Conservation (phyloP, 441 rosid species). For the Syzygium malaccense region DNA sequence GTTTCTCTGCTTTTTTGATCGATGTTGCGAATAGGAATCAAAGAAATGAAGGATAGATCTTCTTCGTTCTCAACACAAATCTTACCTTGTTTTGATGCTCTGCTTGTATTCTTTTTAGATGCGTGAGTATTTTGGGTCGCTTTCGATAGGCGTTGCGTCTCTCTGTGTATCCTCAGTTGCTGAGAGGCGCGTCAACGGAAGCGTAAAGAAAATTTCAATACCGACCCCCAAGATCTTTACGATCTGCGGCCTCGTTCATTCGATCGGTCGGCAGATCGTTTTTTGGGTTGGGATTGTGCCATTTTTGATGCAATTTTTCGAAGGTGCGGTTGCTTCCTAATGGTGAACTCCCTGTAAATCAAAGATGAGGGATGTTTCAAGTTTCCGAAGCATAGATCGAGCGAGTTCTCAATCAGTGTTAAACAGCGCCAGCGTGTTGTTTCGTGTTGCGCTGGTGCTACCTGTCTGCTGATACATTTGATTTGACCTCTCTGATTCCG, state of each 20-base stretch:
- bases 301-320: not conserved
- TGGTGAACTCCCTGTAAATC: not conserved
- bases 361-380: not conserved
- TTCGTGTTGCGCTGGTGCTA: not conserved
- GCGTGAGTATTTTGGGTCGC: not conserved
- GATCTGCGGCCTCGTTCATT: not conserved
- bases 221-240: not conserved
- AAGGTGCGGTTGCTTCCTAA: not conserved
- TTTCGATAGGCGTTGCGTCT: not conserved
- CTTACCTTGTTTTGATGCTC: not conserved
- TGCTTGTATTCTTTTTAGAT: not conserved
- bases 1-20: not conserved
- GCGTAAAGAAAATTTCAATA: not conserved
- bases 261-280: not conserved
- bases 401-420: not conserved
- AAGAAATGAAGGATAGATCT: not conserved
- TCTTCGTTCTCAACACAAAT: not conserved
- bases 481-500: accelerated
- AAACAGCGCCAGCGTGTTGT: not conserved
- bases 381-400: not conserved
- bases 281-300: not conserved
- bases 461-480: not conserved
- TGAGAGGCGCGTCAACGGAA: not conserved
- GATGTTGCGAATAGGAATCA: not conserved
- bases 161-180: not conserved